Percentiles rank a stretch among this genome's conserved stretches.
phyloP scores from a whole-genome alignment of 2,329 filamentous ascomycete species.

The Purpureocillium lavendulum region DNA sequence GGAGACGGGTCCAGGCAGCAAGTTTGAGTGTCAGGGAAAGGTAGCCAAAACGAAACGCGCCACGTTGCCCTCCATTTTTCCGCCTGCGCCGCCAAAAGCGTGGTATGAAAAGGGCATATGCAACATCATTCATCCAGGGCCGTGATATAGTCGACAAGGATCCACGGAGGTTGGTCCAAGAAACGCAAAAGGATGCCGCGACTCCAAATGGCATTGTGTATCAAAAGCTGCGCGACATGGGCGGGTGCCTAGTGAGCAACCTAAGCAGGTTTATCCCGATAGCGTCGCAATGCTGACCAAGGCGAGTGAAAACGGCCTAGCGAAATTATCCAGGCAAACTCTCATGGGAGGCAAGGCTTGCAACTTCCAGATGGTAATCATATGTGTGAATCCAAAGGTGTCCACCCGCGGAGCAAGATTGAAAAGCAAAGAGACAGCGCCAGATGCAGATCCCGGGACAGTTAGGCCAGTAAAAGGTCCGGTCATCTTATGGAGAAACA shows the following conservation, averaged over 20 bases:
- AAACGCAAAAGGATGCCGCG: constrained; percentile 11
- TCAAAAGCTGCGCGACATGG: constrained; percentile 1
- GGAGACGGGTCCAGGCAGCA: constrained; percentile 25
- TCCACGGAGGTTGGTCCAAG: constrained; percentile 14
- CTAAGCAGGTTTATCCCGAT: constrained; percentile 4
- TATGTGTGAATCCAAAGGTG: constrained; percentile 13
- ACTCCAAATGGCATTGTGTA: constrained; percentile 3
- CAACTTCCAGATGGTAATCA: constrained; percentile 16
- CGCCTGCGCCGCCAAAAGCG: constrained; percentile 17
- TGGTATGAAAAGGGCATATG: constrained; percentile 17
- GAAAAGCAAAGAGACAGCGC: constrained; percentile 13
- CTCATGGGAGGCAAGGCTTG: constrained; percentile 19
- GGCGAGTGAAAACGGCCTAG: constrained; percentile 12
- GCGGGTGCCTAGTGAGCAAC: not conserved
- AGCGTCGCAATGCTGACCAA: constrained; percentile 7
- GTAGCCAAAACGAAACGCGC: constrained; percentile 9
- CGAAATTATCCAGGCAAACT: constrained; percentile 16
- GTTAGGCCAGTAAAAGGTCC: constrained; percentile 17
- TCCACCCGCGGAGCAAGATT: constrained; percentile 14
- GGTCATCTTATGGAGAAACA: constrained; percentile 19
- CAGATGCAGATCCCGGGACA: constrained; percentile 16
- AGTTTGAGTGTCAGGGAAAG: constrained; percentile 13
- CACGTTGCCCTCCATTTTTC: constrained; percentile 16
- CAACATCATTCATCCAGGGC: constrained; percentile 23
- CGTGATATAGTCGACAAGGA: constrained; percentile 15